Percentiles rank a stretch among this genome's conserved stretches.
phyloP scores from a whole-genome alignment of 129 eudicot species.

The Pulicaria dysenterica region DNA sequence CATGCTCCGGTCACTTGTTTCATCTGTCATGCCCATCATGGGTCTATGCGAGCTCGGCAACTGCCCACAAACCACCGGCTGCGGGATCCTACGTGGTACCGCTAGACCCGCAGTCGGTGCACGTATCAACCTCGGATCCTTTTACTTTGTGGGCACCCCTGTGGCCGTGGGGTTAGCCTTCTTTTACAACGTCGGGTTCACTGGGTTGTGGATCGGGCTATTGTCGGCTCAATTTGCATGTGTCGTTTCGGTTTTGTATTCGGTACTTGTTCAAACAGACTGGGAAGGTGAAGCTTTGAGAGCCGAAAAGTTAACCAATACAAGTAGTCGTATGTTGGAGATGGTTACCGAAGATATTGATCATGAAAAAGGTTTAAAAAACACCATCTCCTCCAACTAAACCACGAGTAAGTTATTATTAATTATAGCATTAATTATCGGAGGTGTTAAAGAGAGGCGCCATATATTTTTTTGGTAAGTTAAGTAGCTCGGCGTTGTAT shows the following conservation, averaged over 20 bases:
- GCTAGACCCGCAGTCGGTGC: conserved; percentile 96
- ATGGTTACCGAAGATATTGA: conserved; percentile 34
- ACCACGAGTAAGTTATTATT: too few species aligned
- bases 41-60: conserved; percentile 97
- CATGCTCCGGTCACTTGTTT: conserved; percentile 60
- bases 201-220: conserved; percentile 87
- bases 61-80: conserved; percentile 95
- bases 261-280: conserved; percentile 57
- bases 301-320: conserved; percentile 47
- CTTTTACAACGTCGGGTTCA: conserved; percentile 56
- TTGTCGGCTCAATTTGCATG: conserved; percentile 86
- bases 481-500: background rate
- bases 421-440: too few species aligned
- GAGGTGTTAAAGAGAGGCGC: background rate
- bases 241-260: conserved; percentile 65
- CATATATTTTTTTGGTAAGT: conserved; percentile 2
- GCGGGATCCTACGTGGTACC: conserved; percentile 90
- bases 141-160: conserved; percentile 95
- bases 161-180: conserved; percentile 88
- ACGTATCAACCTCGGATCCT: conserved; percentile 82
- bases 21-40: conserved; percentile 88
- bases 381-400: background rate
- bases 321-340: conserved; percentile 27
- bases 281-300: conserved; percentile 87
- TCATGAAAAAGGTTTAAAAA: conserved; percentile 37